Conservation (phyloP, 768 basidiomycete species). For the Termitomyces sp. region DNA sequence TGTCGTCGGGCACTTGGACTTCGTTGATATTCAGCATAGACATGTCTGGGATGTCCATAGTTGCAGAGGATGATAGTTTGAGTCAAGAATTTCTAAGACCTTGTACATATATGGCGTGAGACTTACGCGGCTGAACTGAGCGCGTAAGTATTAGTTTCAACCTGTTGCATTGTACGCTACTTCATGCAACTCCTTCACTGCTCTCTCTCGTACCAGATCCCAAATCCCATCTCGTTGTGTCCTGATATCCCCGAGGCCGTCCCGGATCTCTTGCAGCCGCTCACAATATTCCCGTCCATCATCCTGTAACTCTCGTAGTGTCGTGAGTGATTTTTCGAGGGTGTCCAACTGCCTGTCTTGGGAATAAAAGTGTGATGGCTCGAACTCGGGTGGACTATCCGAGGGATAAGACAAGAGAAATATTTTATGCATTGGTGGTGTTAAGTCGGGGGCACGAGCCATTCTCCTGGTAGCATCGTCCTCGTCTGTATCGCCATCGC, state of each 20-base stretch:
- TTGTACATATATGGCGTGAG: constrained; percentile 4
- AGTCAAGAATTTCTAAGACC: constrained; percentile 7
- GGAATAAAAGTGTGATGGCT: constrained; percentile 61
- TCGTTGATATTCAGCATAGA: constrained; percentile 42
- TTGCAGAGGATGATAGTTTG: constrained; percentile 8
- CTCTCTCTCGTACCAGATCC: constrained; percentile 71
- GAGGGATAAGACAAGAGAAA: constrained; percentile 56
- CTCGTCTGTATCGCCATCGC: constrained; percentile 51
- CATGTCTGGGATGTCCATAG: constrained; percentile 46
- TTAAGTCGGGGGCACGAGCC: constrained; percentile 63
- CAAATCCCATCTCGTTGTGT: constrained; percentile 73
- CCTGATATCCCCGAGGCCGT: constrained; percentile 72
- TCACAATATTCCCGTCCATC: constrained; percentile 87
- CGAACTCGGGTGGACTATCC: constrained; percentile 38
- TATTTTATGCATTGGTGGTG: constrained; percentile 61
- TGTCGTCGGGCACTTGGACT: constrained; percentile 33
- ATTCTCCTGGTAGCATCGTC: constrained; percentile 40
- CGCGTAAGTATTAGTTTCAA: constrained; percentile 2
- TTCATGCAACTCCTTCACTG: constrained; percentile 73
- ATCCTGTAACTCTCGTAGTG: constrained; percentile 78
- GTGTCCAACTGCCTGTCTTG: constrained; percentile 66
- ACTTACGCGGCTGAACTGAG: constrained; percentile 1
- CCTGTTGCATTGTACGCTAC: constrained; percentile 41
- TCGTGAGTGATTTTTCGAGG: constrained; percentile 71
- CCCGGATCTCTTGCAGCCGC: constrained; percentile 78